Base-by-base conservation (phyloP, 2,329 filamentous ascomycete genomes). In the Phaeoacremonium minimum region DNA sequence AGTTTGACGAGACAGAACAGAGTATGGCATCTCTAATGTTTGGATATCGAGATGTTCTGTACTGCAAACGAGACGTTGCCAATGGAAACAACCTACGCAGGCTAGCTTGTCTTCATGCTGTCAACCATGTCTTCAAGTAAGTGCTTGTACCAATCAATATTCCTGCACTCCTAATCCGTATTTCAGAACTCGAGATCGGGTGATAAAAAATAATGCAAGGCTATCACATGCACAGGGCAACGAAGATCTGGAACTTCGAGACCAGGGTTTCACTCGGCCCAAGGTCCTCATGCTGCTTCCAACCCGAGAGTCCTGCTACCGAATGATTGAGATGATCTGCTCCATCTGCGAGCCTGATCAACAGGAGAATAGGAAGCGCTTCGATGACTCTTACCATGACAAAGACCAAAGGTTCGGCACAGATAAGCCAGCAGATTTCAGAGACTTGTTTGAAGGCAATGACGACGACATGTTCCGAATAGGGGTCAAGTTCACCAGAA, bases 401-500 rank as follows among this genome's bases (percentile, higher is more conserved):
- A 75, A 78, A 28, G 77, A 85, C 15, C 74, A 81, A 41, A 78
- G 77, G 28, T 83, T 88, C 47, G 79, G 82, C 17, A 68, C 76
- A 7, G 80, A 86, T 53, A 87, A 88, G 53, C 84, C 93, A 0
- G 83, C 83, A 4, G 93, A 97, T 57, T 97, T 95, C 62, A 73
- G 77, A 16, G 86, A 95, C 38, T 73, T 97, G 0, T 98, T 98
- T 53, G 83, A 83, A 43, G 93, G 93, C 41, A 97, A 96, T 56
- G 88, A 95, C 56, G 93, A 97, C 56, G 93, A 98, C 63, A 93
- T 94, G 77, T 98, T 97, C 66, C 81, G 91, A 4, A 69, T 97
- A 3, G 93, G 91, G n/a, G 63, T 98, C 55, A 98, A 97, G 61
- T 94, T 98, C 58, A 97, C 93, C 0, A 80, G 93, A 43, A 97